phyloP scores from a whole-genome alignment of 2,329 filamentous ascomycete genomes.

The Monosporascus ibericus region DNA sequence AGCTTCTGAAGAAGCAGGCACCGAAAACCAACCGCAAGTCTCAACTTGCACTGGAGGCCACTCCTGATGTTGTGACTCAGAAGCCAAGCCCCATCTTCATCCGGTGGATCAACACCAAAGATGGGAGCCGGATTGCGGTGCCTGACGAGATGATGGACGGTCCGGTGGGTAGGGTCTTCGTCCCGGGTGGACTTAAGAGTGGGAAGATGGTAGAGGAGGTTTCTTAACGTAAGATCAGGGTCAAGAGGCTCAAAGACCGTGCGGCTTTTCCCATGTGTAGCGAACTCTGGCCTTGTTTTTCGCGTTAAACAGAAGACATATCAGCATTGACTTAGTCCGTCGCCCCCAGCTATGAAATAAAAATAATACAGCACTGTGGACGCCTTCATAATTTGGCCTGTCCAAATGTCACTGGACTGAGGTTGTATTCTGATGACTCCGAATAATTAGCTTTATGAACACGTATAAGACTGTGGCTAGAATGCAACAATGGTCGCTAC shows the following conservation, averaged over 20 bases:
- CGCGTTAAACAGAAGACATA: no score
- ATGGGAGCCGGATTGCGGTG: slow-evolving; percentile 57
- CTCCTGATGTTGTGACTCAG: slow-evolving; percentile 39
- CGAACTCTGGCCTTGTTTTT: no score
- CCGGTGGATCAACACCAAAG: slow-evolving; percentile 64
- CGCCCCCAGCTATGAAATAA: no score
- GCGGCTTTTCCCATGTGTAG: no score
- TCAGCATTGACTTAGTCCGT: no score
- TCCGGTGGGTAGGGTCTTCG: slow-evolving; percentile 57
- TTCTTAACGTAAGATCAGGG: slow-evolving; percentile 23
- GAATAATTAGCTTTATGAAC: no score
- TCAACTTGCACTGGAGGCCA: slow-evolving; percentile 39
- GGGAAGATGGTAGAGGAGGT: slow-evolving; percentile 53
- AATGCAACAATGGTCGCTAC: no score
- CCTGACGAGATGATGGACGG: slow-evolving; percentile 62
- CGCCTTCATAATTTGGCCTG: no score
- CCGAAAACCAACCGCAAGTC: slow-evolving; percentile 62
- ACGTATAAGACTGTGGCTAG: no score
- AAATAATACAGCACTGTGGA: no score
- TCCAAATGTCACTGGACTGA: no score
- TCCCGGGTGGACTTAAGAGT: slow-evolving; percentile 23
- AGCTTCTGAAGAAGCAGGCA: slow-evolving; percentile 78
- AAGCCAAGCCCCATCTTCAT: slow-evolving; percentile 57
- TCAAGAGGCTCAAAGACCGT: not conserved
- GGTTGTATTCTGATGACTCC: no score